These are phyloP conservation scores for Fusarium xyrophilum DNA, from an alignment of 2,329 filamentous ascomycete genomes.

Conservation along the genomic window DNA sequence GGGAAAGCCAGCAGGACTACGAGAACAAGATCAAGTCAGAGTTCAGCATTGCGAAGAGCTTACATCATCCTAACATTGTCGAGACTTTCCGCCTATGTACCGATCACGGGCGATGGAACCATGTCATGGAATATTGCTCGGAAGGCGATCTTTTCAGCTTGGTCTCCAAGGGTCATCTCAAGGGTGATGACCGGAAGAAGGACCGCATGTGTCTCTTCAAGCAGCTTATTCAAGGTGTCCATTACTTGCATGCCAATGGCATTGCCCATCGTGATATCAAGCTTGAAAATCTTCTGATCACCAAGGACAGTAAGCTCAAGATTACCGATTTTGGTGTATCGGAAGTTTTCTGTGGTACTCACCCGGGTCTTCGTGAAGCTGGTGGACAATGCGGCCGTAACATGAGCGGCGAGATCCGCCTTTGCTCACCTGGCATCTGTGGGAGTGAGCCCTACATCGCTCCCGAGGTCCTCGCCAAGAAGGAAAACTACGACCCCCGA, in stretches of 20 bases:
- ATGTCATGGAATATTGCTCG: constrained; percentile 91
- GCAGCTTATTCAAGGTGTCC: constrained; percentile 81
- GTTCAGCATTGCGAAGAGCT: constrained; percentile 83
- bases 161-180: constrained; percentile 74
- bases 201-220: constrained; percentile 89
- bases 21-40: constrained; percentile 91
- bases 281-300: constrained; percentile 83
- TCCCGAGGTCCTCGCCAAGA: constrained; percentile 79
- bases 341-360: constrained; percentile 82
- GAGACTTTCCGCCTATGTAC: constrained; percentile 79
- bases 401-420: constrained; percentile 72
- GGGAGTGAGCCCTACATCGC: constrained; percentile 88
- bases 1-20: constrained; percentile 77
- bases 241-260: constrained; percentile 81
- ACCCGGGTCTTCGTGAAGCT: constrained; percentile 77
- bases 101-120: constrained; percentile 79
- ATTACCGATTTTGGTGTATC: constrained; percentile 93
- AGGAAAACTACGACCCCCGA: constrained; percentile 72
- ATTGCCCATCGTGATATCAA: constrained; percentile 94
- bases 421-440: constrained; percentile 81
- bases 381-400: constrained; percentile 76
- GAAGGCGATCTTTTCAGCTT: constrained; percentile 81
- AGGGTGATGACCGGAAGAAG: constrained; percentile 65
- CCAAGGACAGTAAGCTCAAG: constrained; percentile 81
- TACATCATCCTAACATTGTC: constrained; percentile 88